Percentiles rank a stretch among this genome's conserved stretches.
Evolutionary conservation across 352 stramenopile species (phyloP).

Genomic region (Phytophthora fragariaefolia): DNA sequence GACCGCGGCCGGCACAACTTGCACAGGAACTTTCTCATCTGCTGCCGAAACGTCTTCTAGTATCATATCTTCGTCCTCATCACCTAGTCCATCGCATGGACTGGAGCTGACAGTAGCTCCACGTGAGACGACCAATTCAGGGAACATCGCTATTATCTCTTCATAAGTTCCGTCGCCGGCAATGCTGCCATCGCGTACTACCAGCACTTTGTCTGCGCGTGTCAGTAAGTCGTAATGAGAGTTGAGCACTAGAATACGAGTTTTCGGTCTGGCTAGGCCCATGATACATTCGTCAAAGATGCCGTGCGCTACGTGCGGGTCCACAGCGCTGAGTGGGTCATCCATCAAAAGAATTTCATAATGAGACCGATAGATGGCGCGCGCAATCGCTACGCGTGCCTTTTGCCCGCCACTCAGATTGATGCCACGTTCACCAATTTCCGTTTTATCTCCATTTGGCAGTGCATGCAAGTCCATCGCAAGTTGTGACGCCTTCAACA

Average conservation of each 20-base stretch:
- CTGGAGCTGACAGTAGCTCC: not conserved
- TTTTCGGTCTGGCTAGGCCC: slow-evolving; percentile 33
- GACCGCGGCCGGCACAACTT: not conserved
- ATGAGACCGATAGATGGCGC: slow-evolving; percentile 90
- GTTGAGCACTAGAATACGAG: slow-evolving; percentile 83
- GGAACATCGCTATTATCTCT: slow-evolving; percentile 17
- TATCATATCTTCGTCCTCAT: no score
- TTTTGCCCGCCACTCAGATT: slow-evolving; percentile 94
- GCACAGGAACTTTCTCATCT: not conserved
- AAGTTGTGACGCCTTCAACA: slow-evolving; percentile 77
- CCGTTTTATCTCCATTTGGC: slow-evolving; percentile 86
- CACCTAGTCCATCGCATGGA: not conserved
- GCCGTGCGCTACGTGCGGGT: slow-evolving; percentile 43
- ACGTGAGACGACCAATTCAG: slow-evolving; percentile 5
- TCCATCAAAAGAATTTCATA: slow-evolving; percentile 94
- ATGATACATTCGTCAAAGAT: slow-evolving; percentile 48
- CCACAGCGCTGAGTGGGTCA: slow-evolving; percentile 55
- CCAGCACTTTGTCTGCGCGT: slow-evolving; percentile 35
- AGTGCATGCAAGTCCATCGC: slow-evolving; percentile 83
- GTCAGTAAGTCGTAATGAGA: slow-evolving; percentile 38
- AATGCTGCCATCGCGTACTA: slow-evolving; percentile 35
- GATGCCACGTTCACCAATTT: slow-evolving; percentile 95
- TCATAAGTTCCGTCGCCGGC: slow-evolving; percentile 35
- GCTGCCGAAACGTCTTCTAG: not conserved
- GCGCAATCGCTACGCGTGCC: slow-evolving; percentile 77